Percentiles rank a stretch among this genome's conserved stretches.
These are phyloP conservation scores for Cronartium ribicola DNA, from an alignment of 1,284 basidiomycete species.

Conservation along the genomic window DNA sequence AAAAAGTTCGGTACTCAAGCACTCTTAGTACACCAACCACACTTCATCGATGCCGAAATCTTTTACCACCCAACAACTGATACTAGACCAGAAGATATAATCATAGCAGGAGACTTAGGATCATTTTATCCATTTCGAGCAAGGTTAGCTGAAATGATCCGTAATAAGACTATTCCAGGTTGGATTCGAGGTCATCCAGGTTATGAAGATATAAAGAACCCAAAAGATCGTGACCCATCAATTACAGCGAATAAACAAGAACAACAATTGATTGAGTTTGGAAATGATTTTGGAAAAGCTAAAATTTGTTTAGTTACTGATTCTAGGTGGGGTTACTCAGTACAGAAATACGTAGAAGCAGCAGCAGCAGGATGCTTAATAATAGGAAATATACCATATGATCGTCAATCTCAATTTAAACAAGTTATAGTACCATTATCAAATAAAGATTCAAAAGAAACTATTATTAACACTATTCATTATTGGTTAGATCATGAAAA, in stretches of 20 bases:
- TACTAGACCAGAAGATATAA: conserved; percentile 27
- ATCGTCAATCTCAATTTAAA: conserved; percentile 19
- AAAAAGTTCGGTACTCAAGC: conserved; percentile 25
- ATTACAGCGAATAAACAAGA: conserved; percentile 30
- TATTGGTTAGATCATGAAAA: conserved; percentile 37
- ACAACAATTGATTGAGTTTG: conserved; percentile 36
- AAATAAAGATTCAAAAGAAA: conserved; percentile 33
- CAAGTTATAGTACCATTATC: conserved; percentile 37
- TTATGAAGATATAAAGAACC: conserved; percentile 37
- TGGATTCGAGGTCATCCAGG: conserved; percentile 42
- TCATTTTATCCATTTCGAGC: conserved; percentile 39
- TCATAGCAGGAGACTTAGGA: conserved; percentile 36
- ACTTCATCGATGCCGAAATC: conserved; percentile 35
- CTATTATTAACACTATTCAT: conserved; percentile 25
- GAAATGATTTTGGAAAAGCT: conserved; percentile 31
- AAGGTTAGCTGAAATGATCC: conserved; percentile 35
- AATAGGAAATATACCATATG: conserved; percentile 35
- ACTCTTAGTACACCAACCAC: conserved; percentile 35
- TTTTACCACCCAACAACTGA: conserved; percentile 35
- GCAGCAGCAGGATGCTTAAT: conserved; percentile 40
- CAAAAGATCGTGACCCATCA: conserved; percentile 21
- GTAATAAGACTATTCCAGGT: conserved; percentile 37
- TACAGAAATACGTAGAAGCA: conserved; percentile 41
- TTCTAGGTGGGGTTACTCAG: conserved; percentile 37
- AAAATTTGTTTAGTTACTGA: conserved; percentile 40